phyloP scores from a whole-genome alignment of 495 filamentous ascomycete genomes.

The Tuber melanosporum region DNA sequence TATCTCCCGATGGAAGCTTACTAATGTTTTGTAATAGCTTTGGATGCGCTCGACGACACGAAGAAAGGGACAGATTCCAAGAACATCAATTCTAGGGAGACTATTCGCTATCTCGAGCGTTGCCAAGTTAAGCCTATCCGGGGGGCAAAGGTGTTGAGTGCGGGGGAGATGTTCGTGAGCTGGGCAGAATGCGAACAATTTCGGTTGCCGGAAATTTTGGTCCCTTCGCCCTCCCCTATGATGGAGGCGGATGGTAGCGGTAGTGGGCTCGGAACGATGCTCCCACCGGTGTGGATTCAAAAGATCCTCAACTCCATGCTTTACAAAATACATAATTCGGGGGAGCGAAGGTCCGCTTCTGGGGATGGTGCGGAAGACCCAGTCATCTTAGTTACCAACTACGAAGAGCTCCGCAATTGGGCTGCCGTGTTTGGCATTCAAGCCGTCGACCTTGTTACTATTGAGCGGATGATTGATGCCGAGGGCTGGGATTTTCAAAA shows the following conservation, averaged over 20 bases:
- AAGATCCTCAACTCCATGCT: constrained; percentile 56
- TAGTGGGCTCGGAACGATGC: constrained; percentile 27
- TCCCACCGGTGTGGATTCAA: constrained; percentile 43
- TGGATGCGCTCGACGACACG: constrained; percentile 47
- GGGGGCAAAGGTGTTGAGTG: constrained; percentile 51
- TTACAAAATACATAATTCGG: constrained; percentile 53
- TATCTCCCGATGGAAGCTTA: constrained; percentile 12
- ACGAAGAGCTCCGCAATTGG: constrained; percentile 51
- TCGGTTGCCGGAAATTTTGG: constrained; percentile 37
- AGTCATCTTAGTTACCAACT: constrained; percentile 55
- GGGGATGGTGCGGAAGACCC: constrained; percentile 44
- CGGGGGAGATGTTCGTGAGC: constrained; percentile 53
- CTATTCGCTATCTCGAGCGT: constrained; percentile 60
- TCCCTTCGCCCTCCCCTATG: constrained; percentile 41
- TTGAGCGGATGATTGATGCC: constrained; percentile 23
- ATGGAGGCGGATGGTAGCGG: constrained; percentile 29
- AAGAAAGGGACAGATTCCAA: constrained; percentile 54
- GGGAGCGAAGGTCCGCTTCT: constrained; percentile 43
- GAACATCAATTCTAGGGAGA: constrained; percentile 58
- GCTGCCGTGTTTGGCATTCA: constrained; percentile 57
- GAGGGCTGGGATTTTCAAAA: constrained; percentile 34
- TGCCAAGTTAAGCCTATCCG: constrained; percentile 51
- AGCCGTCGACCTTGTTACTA: constrained; percentile 47
- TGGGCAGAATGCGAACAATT: constrained; percentile 61
- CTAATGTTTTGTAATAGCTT: constrained; percentile 27